These are phyloP conservation scores for Paramyrothecium roridum DNA, from an alignment of 2,329 filamentous ascomycete species.

Conservation along the genomic window DNA sequence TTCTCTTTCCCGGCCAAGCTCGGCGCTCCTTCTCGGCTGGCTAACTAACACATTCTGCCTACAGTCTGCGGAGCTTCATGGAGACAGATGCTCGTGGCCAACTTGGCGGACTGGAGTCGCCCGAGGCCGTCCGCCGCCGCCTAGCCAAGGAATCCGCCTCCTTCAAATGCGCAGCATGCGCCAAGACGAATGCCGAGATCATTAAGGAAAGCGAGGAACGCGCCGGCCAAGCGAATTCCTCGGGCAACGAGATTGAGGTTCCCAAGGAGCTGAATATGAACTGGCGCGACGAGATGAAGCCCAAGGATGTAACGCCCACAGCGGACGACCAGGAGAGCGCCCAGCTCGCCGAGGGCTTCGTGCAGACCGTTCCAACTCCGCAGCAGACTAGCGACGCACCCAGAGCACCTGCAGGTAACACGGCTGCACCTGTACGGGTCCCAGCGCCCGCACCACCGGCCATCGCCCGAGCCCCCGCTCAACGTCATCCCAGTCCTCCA, in stretches of 20 bases:
- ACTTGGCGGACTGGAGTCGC: slow-evolving; percentile 82
- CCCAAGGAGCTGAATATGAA: slow-evolving; percentile 61
- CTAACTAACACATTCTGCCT: not conserved
- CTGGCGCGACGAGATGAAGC: slow-evolving; percentile 69
- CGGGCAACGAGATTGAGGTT: slow-evolving; percentile 37
- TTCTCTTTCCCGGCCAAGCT: not conserved
- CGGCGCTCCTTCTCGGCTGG: not conserved
- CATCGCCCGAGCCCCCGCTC: too few relatives aligned
- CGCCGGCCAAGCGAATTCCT: slow-evolving; percentile 35
- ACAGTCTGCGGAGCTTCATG: slow-evolving; percentile 79
- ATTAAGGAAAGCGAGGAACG: slow-evolving; percentile 66
- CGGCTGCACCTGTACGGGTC: not conserved
- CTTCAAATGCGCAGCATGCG: slow-evolving; percentile 72
- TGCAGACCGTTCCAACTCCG: slow-evolving; percentile 40
- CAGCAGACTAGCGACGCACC: not conserved
- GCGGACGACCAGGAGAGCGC: slow-evolving; percentile 39
- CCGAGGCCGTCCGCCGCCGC: slow-evolving; percentile 60
- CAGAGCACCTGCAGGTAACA: too few relatives aligned
- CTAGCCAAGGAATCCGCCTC: slow-evolving; percentile 64
- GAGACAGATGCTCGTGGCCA: slow-evolving; percentile 85
- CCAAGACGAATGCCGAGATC: slow-evolving; percentile 68
- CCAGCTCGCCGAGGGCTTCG: slow-evolving; percentile 55
- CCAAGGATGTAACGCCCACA: slow-evolving; percentile 12
- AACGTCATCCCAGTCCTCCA: not conserved
- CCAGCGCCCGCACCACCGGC: too few relatives aligned